Evolutionary conservation across 306 rosid species (phyloP).

Genomic region (Casuarina equisetifolia): DNA sequence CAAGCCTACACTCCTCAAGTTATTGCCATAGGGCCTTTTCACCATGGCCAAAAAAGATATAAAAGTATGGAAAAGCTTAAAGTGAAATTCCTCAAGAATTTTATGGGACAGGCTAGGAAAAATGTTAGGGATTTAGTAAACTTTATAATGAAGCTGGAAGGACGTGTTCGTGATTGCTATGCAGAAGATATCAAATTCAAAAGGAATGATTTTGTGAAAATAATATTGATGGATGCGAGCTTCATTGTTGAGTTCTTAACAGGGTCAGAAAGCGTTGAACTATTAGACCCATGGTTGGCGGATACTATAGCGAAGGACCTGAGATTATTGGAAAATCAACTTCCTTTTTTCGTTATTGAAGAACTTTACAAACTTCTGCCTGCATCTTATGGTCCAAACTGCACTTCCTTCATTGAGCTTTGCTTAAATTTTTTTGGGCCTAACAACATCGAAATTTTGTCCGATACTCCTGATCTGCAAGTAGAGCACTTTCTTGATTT

Average conservation of each 20-base stretch:
- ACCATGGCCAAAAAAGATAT: too few species aligned
- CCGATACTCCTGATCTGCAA: background rate
- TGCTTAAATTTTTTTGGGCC: fast-evolving
- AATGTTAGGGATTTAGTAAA: background rate
- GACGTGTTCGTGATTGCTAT: background rate
- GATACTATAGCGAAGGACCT: too few species aligned
- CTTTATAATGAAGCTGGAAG: background rate
- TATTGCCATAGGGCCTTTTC: background rate
- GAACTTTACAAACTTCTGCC: background rate
- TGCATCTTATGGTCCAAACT: background rate
- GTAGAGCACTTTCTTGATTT: background rate
- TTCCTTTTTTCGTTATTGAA: constrained; percentile 16
- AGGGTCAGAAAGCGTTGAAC: fast-evolving
- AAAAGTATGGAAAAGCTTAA: background rate
- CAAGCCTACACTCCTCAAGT: background rate
- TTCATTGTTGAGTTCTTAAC: background rate
- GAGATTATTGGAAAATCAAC: constrained; percentile 14
- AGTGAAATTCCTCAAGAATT: background rate
- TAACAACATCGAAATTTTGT: fast-evolving
- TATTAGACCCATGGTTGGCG: too few species aligned
- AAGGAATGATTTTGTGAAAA: background rate
- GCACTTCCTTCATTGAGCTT: background rate
- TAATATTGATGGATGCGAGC: background rate
- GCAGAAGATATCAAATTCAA: background rate
- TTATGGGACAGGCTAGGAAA: background rate